These are phyloP conservation scores for Colletotrichum graminicola DNA, from an alignment of 2,329 filamentous ascomycete species.

Conservation along the genomic window DNA sequence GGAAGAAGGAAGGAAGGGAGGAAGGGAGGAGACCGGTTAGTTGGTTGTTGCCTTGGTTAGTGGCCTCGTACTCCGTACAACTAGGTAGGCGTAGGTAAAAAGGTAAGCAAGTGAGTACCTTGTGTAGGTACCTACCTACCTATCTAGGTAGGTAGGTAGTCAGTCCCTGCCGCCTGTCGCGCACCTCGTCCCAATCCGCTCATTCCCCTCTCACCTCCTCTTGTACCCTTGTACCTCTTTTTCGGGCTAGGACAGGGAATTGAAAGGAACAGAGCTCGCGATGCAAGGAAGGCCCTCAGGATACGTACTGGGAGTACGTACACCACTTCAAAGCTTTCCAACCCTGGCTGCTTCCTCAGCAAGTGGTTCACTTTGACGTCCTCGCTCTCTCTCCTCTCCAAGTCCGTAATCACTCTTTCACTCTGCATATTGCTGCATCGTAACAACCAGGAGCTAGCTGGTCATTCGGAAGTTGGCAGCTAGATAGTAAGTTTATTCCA, in stretches of 20 bases:
- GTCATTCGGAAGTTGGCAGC: not conserved
- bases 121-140: not conserved
- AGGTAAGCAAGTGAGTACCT: too few relatives aligned
- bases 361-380: not conserved
- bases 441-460: not conserved
- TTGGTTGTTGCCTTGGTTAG: not conserved
- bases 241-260: not conserved
- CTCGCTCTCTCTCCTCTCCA: not conserved
- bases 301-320: constrained; percentile 1
- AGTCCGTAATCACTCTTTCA: not conserved
- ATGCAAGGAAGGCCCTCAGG: constrained; percentile 9
- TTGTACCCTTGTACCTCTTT: constrained; percentile 1
- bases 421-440: constrained; percentile 4
- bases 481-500: not conserved
- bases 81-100: too few relatives aligned
- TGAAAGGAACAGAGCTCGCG: not conserved
- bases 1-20: not conserved
- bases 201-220: constrained; percentile 4
- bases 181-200: constrained; percentile 4
- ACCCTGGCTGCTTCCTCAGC: not conserved
- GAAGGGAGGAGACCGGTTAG: not conserved
- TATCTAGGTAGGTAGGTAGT: not conserved
- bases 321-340: not conserved
- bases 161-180: not conserved
- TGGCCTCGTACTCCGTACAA: not conserved